These are phyloP conservation scores for Syzygium jambos DNA, from an alignment of 345 rosid species.

Conservation along the genomic window DNA sequence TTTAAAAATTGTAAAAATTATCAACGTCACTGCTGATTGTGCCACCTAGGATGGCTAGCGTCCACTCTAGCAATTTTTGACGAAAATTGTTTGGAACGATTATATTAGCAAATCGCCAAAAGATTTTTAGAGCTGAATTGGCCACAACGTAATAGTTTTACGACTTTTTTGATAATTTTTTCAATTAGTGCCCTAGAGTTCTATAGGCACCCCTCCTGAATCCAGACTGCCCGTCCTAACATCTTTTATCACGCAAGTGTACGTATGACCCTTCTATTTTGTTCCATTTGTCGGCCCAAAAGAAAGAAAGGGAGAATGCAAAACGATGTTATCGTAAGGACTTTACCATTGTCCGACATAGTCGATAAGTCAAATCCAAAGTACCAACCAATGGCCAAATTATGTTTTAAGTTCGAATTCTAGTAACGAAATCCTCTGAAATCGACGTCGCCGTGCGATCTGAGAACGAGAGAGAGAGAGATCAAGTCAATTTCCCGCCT, in stretches of 20 bases:
- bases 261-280: background rate
- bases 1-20: too few species aligned
- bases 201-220: background rate
- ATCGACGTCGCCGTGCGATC: background rate
- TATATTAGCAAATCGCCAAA: background rate
- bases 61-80: accelerated
- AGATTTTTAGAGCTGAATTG: accelerated
- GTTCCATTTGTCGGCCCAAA: background rate
- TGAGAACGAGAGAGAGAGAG: background rate
- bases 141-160: background rate
- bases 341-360: background rate
- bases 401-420: background rate
- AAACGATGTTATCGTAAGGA: background rate
- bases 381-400: background rate
- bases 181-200: background rate
- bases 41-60: accelerated
- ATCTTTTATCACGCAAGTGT: background rate
- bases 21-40: accelerated
- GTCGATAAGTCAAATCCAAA: background rate
- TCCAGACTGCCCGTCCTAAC: background rate
- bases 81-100: background rate
- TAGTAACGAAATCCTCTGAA: background rate
- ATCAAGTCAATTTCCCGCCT: background rate
- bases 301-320: background rate
- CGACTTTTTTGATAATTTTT: background rate